Percentiles rank a stretch among this genome's conserved stretches.
Conservation (phyloP, 2,329 filamentous ascomycete genomes). For the Tolypocladium guangdongense region DNA sequence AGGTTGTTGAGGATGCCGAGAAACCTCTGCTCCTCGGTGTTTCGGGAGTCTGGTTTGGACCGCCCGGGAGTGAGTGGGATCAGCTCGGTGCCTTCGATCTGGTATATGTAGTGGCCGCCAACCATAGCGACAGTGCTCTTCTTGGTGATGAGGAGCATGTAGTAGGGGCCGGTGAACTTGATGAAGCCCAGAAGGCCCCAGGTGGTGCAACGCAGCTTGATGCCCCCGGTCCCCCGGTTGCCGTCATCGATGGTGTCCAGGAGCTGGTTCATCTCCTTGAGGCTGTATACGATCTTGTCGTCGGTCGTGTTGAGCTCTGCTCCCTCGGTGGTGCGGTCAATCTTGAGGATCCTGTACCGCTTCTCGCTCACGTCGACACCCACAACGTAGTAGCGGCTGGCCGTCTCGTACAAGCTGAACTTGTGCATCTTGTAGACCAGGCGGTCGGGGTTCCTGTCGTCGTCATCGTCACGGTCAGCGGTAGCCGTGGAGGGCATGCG, state of each 20-base stretch:
- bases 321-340: constrained; percentile 77
- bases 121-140: constrained; percentile 93
- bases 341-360: constrained; percentile 84
- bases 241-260: constrained; percentile 91
- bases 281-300: constrained; percentile 89
- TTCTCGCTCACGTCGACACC: constrained; percentile 84
- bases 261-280: constrained; percentile 86
- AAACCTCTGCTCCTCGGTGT: constrained; percentile 83
- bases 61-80: constrained; percentile 73
- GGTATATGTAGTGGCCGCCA: constrained; percentile 91
- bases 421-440: constrained; percentile 71
- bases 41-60: constrained; percentile 64
- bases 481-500: constrained; percentile 9
- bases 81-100: constrained; percentile 87
- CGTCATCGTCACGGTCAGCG: constrained; percentile 11
- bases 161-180: constrained; percentile 88
- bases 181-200: constrained; percentile 96
- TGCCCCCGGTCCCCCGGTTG: constrained; percentile 79
- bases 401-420: constrained; percentile 95
- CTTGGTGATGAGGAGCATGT: constrained; percentile 95
- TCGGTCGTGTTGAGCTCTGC: constrained; percentile 73
- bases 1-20: constrained; percentile 82
- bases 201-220: constrained; percentile 79
- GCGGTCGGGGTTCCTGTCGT: constrained; percentile 23
- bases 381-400: constrained; percentile 85